Percentiles rank a stretch among this genome's conserved stretches.
phyloP scores from a whole-genome alignment of 352 stramenopile species.

The Pythium sukuiense region DNA sequence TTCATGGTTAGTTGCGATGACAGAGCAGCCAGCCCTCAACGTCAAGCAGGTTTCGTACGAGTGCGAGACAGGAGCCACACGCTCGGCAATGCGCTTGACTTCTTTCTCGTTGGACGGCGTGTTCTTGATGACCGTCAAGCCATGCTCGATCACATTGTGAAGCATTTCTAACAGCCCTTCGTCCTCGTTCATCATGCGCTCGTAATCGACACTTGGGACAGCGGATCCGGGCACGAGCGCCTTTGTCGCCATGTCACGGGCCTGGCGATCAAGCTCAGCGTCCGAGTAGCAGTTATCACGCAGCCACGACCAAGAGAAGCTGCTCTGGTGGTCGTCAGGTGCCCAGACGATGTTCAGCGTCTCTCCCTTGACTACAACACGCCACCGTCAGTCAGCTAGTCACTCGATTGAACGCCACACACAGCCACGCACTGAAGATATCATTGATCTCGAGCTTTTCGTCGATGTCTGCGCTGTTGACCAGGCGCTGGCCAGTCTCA shows the following conservation, averaged over 20 bases:
- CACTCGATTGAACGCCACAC: no score
- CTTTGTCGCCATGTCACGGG: conserved; percentile 46
- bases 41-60: conserved; percentile 39
- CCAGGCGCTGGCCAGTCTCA: conserved; percentile 71
- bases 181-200: conserved; percentile 68
- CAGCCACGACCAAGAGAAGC: conserved; percentile 68
- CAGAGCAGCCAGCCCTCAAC: background rate
- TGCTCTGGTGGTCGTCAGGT: conserved; percentile 63
- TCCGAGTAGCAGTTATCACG: conserved; percentile 79
- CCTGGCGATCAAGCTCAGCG: conserved; percentile 46
- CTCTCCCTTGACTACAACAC: conserved; percentile 58
- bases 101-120: conserved; percentile 52
- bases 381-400: background rate
- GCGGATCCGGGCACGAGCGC: conserved; percentile 43
- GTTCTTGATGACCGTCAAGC: conserved; percentile 72
- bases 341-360: conserved; percentile 70
- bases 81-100: conserved; percentile 77
- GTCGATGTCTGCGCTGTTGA: conserved; percentile 72
- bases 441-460: conserved; percentile 65
- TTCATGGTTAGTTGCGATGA: background rate
- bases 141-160: conserved; percentile 67
- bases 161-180: conserved; percentile 66
- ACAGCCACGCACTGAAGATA: conserved; percentile 52
- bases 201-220: conserved; percentile 63
- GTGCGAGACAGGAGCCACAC: conserved; percentile 78